Percentiles rank a stretch among this genome's conserved stretches.
Evolutionary conservation across 768 basidiomycete genomes (phyloP).

Genomic region (Boletus edulis): DNA sequence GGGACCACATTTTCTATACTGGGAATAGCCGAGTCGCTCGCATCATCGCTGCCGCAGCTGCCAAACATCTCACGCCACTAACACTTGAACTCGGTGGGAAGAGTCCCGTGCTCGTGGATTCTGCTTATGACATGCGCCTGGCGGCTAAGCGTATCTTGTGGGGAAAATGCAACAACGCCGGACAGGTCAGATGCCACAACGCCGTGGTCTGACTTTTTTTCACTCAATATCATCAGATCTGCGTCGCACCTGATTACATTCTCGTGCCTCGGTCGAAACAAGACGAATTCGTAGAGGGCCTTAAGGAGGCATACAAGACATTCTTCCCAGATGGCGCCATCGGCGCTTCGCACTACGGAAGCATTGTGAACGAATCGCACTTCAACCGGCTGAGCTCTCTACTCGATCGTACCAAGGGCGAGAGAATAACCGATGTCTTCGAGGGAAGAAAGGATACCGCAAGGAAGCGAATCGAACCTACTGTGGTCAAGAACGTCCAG

Average conservation of each 20-base stretch:
- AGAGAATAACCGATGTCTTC: conserved; percentile 49
- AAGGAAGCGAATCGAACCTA: conserved; percentile 53
- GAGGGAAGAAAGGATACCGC: conserved; percentile 35
- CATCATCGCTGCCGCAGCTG: conserved; percentile 25
- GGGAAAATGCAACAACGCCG: conserved; percentile 65
- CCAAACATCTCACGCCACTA: conserved; percentile 33
- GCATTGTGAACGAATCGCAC: conserved; percentile 55
- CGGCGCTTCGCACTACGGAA: conserved; percentile 40
- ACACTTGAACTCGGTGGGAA: conserved; percentile 39
- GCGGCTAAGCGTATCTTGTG: conserved; percentile 65
- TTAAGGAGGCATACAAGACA: conserved; percentile 40
- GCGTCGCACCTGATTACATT: conserved; percentile 45
- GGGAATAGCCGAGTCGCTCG: conserved; percentile 31
- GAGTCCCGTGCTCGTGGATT: conserved; percentile 45
- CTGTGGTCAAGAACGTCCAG: conserved; percentile 53
- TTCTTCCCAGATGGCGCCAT: conserved; percentile 59
- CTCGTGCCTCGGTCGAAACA: conserved; percentile 42
- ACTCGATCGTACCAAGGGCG: conserved; percentile 53
- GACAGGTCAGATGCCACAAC: conserved; percentile 43
- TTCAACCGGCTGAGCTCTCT: conserved; percentile 51
- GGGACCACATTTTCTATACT: conserved; percentile 39
- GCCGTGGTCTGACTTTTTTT: not conserved
- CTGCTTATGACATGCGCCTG: conserved; percentile 41
- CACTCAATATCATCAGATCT: conserved; percentile 28
- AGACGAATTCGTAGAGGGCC: conserved; percentile 43